A percentile compares a stretch with the other conserved stretches of the same genome.
These are phyloP conservation scores for Heliamphora pulchella DNA, from an alignment of 179 eudicot species.

Conservation along the genomic window DNA sequence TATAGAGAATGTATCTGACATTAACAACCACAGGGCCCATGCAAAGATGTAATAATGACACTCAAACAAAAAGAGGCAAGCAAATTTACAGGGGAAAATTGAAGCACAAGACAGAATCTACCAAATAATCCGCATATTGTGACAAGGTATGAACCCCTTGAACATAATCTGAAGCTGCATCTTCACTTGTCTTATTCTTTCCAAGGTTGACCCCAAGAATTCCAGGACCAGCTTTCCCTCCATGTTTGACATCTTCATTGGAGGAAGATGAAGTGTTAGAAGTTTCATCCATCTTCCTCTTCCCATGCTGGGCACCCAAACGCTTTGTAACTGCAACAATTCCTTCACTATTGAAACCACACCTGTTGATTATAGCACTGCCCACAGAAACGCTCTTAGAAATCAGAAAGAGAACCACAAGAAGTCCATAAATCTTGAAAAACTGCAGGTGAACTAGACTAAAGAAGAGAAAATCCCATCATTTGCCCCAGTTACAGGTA, in stretches of 20 bases:
- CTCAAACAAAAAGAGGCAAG: background rate
- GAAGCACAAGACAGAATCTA: slow-evolving; percentile 21
- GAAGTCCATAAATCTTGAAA: slow-evolving; percentile 8
- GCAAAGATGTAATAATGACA: background rate
- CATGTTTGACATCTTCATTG: slow-evolving; percentile 67
- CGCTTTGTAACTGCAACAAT: slow-evolving; percentile 93
- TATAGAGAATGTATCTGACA: background rate
- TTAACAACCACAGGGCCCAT: background rate
- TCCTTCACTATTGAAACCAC: slow-evolving; percentile 98
- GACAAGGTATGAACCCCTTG: slow-evolving; percentile 98
- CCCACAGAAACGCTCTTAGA: slow-evolving; percentile 11
- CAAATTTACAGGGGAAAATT: background rate
- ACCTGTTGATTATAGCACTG: slow-evolving; percentile 96
- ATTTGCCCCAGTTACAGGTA: background rate
- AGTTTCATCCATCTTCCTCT: slow-evolving; percentile 85
- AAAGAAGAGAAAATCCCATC: slow-evolving; percentile 6
- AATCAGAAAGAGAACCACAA: slow-evolving; percentile 3
- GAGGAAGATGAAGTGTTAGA: slow-evolving; percentile 58
- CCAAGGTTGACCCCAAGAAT: slow-evolving; percentile 98
- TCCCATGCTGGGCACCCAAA: slow-evolving; percentile 96
- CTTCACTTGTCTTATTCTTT: slow-evolving; percentile 92
- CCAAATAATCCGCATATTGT: slow-evolving; percentile 99
- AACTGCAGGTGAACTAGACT: background rate
- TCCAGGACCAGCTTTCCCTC: slow-evolving; percentile 99
- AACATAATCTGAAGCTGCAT: slow-evolving; percentile 94